Conservation (phyloP, 1,284 basidiomycete genomes). For the Coriolopsis trogii region DNA sequence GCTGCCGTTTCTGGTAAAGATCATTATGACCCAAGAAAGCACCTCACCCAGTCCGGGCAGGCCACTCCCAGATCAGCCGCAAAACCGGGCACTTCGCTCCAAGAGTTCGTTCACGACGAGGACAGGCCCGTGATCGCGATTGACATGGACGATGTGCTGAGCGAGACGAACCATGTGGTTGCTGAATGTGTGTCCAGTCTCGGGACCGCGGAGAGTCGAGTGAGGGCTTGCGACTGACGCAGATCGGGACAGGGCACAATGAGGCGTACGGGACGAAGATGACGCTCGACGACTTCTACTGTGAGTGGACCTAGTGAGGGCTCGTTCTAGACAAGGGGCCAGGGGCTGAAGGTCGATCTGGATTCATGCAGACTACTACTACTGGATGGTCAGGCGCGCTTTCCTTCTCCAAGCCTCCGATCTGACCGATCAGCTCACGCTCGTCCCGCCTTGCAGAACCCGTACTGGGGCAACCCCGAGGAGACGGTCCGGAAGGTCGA, state of each 20-base stretch:
- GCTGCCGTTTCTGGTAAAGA: constrained; percentile 7
- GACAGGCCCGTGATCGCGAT: constrained; percentile 59
- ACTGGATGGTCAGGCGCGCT: constrained; percentile 59
- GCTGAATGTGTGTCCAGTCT: constrained; percentile 55
- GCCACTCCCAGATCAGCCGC: constrained; percentile 18
- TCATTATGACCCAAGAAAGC: constrained; percentile 9
- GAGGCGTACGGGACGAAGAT: constrained; percentile 57
- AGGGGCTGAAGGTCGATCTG: not conserved
- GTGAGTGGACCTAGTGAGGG: constrained; percentile 40
- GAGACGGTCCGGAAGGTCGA: constrained; percentile 64
- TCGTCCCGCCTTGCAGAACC: constrained; percentile 28
- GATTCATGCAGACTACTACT: constrained; percentile 52
- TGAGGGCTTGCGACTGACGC: constrained; percentile 1
- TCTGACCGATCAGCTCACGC: not conserved
- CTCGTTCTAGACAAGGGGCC: not conserved
- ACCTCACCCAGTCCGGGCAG: constrained; percentile 15
- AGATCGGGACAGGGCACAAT: constrained; percentile 68
- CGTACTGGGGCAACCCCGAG: constrained; percentile 66
- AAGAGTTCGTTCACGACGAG: constrained; percentile 15
- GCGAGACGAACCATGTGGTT: constrained; percentile 67
- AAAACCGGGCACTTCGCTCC: constrained; percentile 13
- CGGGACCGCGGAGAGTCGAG: no score
- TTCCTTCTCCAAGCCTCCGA: not conserved
- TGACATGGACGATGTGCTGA: constrained; percentile 79
- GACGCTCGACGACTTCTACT: constrained; percentile 63